Base-by-base conservation (phyloP, 2,329 filamentous ascomycete genomes). In the Clonostachys byssicola region DNA sequence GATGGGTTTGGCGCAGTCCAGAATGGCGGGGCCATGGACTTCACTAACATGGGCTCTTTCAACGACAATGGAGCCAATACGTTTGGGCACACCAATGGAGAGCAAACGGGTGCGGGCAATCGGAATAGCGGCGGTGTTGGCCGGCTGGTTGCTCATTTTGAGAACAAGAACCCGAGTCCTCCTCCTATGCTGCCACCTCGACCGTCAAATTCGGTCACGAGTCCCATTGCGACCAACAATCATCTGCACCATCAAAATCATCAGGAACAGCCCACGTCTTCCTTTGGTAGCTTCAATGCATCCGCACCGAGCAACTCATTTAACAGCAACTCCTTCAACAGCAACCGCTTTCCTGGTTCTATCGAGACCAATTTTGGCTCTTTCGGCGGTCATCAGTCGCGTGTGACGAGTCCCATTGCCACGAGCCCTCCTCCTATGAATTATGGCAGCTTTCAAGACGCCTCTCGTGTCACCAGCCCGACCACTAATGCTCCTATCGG, bases 121-220 rank as follows among this genome's bases (percentile, higher is more conserved):
- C 30, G 23, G 23, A 42, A 23, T 18, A 55, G 56, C 20, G 52
- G 57, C 34, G 60, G 64, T 38, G 67, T 70, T 44, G 61, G 66
- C 42, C 64, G 65, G 42, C 51, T 71, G 42, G 63, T 70, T 48
- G 65, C 67, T 43, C 67, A 69, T 44, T 71, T 71, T 53, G 68
- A 71, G 46, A 68, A 63, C 48, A 68, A 66, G 47, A 61, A 55
- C 42, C 64, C 60, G 54, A 59, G 59, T 38, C 66, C 61, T 38
- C 61, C 64, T 38, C 23, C 23, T 30, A 30, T 30, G 23, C 58
- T 68, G 2, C 66, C 66, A 42, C 60, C 65, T 7, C 59, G 67
- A 46, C 63, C 64, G 9, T 60, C 56, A 36, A 60, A 58, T 42
- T 50, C 49, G 20, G 52, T 56, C 46, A 52, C 56, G 43, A 65